Percentiles rank a stretch among this genome's conserved stretches.
Conservation (phyloP, 805 yeast genomes). For the Wickerhamiella alocasiicola region DNA sequence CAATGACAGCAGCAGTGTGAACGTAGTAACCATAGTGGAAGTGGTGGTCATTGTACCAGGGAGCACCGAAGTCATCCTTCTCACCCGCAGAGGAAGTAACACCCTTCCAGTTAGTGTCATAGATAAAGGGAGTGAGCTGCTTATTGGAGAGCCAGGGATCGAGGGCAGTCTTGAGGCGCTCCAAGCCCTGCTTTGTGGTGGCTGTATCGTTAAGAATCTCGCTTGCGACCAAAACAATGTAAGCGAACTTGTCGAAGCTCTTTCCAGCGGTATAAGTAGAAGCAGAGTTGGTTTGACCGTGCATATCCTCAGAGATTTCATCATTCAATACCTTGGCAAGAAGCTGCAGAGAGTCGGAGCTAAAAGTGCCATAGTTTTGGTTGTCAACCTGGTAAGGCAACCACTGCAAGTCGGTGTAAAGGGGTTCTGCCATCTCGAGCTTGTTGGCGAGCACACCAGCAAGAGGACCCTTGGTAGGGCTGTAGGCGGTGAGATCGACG, state of each 20-base stretch:
- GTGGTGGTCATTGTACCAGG: constrained; percentile 73
- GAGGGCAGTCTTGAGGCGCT: constrained; percentile 53
- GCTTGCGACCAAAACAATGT: constrained; percentile 61
- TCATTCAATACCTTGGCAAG: constrained; percentile 38
- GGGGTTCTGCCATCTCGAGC: constrained; percentile 27
- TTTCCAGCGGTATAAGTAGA: constrained; percentile 92
- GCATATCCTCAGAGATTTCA: constrained; percentile 46
- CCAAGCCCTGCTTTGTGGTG: constrained; percentile 41
- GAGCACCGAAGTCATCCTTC: constrained; percentile 58
- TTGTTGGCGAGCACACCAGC: constrained; percentile 28
- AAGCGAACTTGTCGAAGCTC: constrained; percentile 78
- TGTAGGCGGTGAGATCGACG: constrained; percentile 30
- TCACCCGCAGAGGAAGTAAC: constrained; percentile 29
- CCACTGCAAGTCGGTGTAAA: constrained; percentile 37
- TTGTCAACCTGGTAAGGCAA: constrained; percentile 40
- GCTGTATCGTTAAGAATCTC: constrained; percentile 46
- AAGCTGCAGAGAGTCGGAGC: constrained; percentile 30
- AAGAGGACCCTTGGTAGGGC: constrained; percentile 37
- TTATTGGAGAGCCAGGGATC: constrained; percentile 53
- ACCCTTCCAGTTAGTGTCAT: constrained; percentile 53
- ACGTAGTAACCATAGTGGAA: constrained; percentile 80
- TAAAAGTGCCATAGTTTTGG: constrained; percentile 30
- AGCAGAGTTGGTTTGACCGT: constrained; percentile 48
- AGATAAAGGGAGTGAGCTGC: constrained; percentile 61
- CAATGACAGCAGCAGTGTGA: constrained; percentile 71